A percentile compares a stretch with the other conserved stretches of the same genome.
phyloP scores from a whole-genome alignment of 306 rosid genomes.

The Alnus rubra region DNA sequence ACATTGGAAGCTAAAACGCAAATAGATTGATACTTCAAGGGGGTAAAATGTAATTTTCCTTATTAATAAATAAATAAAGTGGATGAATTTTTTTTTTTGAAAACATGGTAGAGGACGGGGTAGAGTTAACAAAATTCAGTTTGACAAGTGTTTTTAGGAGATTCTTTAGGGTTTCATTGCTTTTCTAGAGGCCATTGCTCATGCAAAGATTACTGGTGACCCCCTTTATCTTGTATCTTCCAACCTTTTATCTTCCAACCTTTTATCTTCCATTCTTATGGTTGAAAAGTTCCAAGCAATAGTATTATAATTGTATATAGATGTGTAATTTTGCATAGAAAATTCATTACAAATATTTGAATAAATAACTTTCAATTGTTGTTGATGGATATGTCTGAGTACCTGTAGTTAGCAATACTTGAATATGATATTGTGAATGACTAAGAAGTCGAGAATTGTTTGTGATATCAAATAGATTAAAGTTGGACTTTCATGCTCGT shows the following conservation, averaged over 20 bases:
- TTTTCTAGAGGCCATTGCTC: slow-evolving; percentile 78
- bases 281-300: not conserved
- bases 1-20: too few relatives aligned
- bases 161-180: slow-evolving; percentile 82
- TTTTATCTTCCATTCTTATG: not conserved
- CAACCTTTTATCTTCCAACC: too few relatives aligned
- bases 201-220: slow-evolving; percentile 72
- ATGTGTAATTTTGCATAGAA: not conserved
- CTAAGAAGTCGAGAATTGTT: not conserved
- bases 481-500: not conserved
- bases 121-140: slow-evolving; percentile 66
- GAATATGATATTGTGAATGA: not conserved
- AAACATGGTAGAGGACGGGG: slow-evolving; percentile 49
- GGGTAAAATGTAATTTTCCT: too few relatives aligned
- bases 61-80: too few relatives aligned
- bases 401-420: too few relatives aligned
- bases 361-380: not conserved
- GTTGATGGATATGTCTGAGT: not conserved
- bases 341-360: not conserved
- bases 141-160: slow-evolving; percentile 66
- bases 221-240: not conserved
- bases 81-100: slow-evolving; percentile 31
- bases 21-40: too few relatives aligned
- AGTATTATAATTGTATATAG: not conserved
- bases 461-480: not conserved